These are phyloP conservation scores for Ettlia oleoabundans DNA, from an alignment of 139 green algal species.

Conservation along the genomic window DNA sequence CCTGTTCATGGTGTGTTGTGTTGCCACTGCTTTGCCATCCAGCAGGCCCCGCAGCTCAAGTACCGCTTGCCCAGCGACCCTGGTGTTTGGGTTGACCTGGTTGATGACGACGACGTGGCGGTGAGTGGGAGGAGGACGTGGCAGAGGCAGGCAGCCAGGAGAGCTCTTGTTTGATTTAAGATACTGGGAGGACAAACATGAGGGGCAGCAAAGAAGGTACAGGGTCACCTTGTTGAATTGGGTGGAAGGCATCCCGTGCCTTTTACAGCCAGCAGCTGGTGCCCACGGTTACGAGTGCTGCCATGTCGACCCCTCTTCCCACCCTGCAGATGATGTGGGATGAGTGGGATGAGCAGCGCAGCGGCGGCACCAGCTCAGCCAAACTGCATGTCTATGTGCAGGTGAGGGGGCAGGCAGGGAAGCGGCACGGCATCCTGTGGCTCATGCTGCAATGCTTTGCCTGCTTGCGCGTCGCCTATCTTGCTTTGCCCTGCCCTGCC, in stretches of 20 bases:
- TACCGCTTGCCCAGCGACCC: conserved; percentile 70
- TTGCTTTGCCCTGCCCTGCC: background rate
- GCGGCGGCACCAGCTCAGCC: background rate
- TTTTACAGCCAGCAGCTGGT: too few relatives aligned
- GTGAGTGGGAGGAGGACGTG: background rate
- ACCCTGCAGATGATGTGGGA: conserved; percentile 75
- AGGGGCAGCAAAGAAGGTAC: background rate
- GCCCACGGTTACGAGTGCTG: too few relatives aligned
- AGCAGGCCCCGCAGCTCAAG: conserved; percentile 50
- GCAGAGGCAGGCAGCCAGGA: too few relatives aligned
- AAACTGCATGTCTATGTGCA: conserved; percentile 63
- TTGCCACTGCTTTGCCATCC: background rate
- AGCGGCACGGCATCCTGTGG: background rate
- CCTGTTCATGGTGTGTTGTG: background rate
- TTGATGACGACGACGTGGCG: conserved; percentile 57
- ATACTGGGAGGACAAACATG: too few relatives aligned
- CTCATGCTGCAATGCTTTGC: background rate
- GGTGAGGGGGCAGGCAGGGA: background rate
- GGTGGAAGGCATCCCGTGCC: too few relatives aligned
- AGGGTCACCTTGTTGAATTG: background rate
- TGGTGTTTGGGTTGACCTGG: conserved; percentile 67
- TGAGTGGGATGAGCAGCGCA: conserved; percentile 52
- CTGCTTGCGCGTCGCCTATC: too few relatives aligned
- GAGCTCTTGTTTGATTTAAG: too few relatives aligned
- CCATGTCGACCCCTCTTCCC: background rate